Evolutionary conservation across 305 asterid genomes (phyloP).

Genomic region (Fraxinus baroniana): DNA sequence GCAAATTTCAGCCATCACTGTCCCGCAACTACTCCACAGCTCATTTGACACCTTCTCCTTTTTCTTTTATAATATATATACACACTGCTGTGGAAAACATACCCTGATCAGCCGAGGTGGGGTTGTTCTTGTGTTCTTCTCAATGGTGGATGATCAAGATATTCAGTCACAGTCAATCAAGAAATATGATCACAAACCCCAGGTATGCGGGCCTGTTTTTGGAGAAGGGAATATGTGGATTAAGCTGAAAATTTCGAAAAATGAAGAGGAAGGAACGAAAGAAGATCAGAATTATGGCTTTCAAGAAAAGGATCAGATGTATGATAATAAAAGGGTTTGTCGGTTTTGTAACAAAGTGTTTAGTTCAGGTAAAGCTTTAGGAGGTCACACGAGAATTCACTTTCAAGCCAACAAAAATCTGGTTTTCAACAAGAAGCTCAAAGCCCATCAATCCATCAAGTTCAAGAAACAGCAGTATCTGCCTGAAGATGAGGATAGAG

Average conservation of each 20-base stretch:
- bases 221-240: constrained; percentile 20
- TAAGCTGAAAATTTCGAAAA: constrained; percentile 27
- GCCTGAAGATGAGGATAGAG: neutral
- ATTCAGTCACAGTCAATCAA: constrained; percentile 6
- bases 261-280: constrained; percentile 8
- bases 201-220: neutral
- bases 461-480: neutral
- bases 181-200: constrained; percentile 5
- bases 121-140: constrained; percentile 22
- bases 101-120: neutral
- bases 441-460: constrained; percentile 1
- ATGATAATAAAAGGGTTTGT: constrained; percentile 37
- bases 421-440: constrained; percentile 12
- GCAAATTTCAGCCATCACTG: constrained; percentile 24
- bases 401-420: constrained; percentile 17
- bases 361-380: constrained; percentile 65
- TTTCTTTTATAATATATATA: neutral
- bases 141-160: constrained; percentile 29
- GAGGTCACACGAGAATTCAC: constrained; percentile 83
- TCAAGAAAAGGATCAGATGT: neutral
- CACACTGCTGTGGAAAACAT: neutral
- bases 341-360: constrained; percentile 47
- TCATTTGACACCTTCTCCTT: neutral
- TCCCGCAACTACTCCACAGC: constrained; percentile 20
- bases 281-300: neutral